Evolutionary conservation across 345 rosid genomes (phyloP).

Genomic region (Lumnitzera racemosa): DNA sequence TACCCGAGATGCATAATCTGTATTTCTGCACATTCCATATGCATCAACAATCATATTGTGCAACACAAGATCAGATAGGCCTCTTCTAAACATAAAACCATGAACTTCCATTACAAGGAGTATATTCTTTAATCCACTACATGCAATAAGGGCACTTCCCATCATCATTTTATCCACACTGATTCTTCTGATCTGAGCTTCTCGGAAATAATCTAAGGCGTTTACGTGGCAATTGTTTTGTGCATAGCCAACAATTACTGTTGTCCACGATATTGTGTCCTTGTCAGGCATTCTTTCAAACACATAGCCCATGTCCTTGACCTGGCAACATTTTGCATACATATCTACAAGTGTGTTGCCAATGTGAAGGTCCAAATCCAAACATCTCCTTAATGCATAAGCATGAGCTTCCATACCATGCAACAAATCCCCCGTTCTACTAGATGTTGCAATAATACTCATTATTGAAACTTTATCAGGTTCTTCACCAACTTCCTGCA

Average conservation of each 20-base stretch:
- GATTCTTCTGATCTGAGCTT: slow-evolving; percentile 35
- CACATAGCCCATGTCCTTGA: slow-evolving; percentile 42
- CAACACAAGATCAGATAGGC: slow-evolving; percentile 48
- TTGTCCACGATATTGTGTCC: slow-evolving; percentile 83
- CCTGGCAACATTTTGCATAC: slow-evolving; percentile 62
- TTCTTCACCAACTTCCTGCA: slow-evolving; percentile 39
- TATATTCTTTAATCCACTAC: slow-evolving; percentile 37
- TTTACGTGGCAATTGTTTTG: slow-evolving; percentile 40
- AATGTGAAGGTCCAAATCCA: slow-evolving; percentile 43
- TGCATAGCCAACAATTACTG: slow-evolving; percentile 64
- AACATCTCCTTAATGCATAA: slow-evolving; percentile 50
- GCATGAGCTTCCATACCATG: slow-evolving; percentile 78
- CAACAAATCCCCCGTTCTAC: slow-evolving; percentile 48
- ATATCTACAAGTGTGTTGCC: slow-evolving; percentile 73
- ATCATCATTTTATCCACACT: slow-evolving; percentile 60
- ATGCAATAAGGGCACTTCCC: slow-evolving; percentile 63
- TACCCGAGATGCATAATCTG: slow-evolving; percentile 46
- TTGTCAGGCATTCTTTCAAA: slow-evolving; percentile 45
- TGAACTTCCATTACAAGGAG: slow-evolving; percentile 55
- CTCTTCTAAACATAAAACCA: slow-evolving; percentile 49
- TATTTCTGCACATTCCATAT: slow-evolving; percentile 56
- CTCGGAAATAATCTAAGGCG: slow-evolving; percentile 42
- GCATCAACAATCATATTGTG: slow-evolving; percentile 53
- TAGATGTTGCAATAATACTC: slow-evolving; percentile 47
- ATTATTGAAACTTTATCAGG: slow-evolving; percentile 51